Base-by-base conservation (phyloP, 2,329 filamentous ascomycete species). In the Alternaria sp. region DNA sequence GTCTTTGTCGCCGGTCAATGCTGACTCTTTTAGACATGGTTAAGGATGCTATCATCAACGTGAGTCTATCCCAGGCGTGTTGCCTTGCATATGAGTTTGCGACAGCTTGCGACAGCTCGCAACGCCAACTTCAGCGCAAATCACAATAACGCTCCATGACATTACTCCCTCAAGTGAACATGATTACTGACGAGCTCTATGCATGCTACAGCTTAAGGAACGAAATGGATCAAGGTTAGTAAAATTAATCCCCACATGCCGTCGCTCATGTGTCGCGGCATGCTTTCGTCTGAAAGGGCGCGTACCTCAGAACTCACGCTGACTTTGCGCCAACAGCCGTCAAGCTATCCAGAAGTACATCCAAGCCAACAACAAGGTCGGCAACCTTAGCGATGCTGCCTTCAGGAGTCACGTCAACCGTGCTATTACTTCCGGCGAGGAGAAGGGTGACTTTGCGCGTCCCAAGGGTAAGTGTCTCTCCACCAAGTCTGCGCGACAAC, bases 351-450 rank as follows among this genome's bases (percentile, higher is more conserved):
- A 92, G 86, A 92, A 92, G 81, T 92, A 92, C 80, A 88, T 92
- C 71, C 85, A 86, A 78, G 86, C 87, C 78, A 92, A 92, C 87
- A 91, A 92, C 85, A 87, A 87, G 76, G 83, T 90, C 73, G 83
- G 82, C 69, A 81, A 77, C 68, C 83, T 86, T 59, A 84, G 82
- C 69, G 85, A 87, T 66, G 80, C 82, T 59, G 84, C 85, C 61
- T 92, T 92, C 80, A 89, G 89, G 79, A 87, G 87, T 66, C 90
- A 94, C 75, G 93, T 96, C 88, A 96, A 96, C 89, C 91, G 91
- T 82, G 92, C 93, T 58, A 86, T 96, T 79, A 89, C 91, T 83
- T 84, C 85, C 64, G 94, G 94, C 81, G 93, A 94, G 74, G 92
- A 96, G 77, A 94, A 91, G 86, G 92, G 92, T 67, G 87, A 92